Conservation (phyloP, 2,329 filamentous ascomycete genomes). For the Fusarium cicatricum region DNA sequence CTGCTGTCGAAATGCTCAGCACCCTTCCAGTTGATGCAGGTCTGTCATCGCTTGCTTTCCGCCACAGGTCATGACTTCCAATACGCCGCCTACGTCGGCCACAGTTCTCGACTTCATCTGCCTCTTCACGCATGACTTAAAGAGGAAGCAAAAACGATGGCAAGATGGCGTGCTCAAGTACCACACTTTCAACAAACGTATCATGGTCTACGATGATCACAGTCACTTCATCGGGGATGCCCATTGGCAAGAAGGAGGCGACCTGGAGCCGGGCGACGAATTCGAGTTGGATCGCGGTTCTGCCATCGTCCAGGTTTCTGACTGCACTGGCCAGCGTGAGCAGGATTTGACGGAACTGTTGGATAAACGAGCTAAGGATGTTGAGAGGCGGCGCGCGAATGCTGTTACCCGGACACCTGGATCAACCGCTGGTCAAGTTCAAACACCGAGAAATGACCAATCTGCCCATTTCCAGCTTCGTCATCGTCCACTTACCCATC, state of each 20-base stretch:
- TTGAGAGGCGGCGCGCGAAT: constrained; percentile 57
- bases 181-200: constrained; percentile 88
- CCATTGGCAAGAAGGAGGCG: constrained; percentile 76
- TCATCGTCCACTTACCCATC: constrained; percentile 54
- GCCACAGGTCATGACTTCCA: constrained; percentile 27
- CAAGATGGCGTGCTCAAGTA: constrained; percentile 89
- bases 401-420: constrained; percentile 49
- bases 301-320: constrained; percentile 81
- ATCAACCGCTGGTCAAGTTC: constrained; percentile 33
- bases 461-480: constrained; percentile 49
- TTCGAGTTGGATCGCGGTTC: constrained; percentile 78
- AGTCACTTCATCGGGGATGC: constrained; percentile 85
- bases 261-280: constrained; percentile 84
- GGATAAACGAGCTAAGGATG: constrained; percentile 71
- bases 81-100: constrained; percentile 58
- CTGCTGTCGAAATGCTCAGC: constrained; percentile 11
- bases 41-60: background rate
- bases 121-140: constrained; percentile 85
- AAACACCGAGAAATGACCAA: constrained; percentile 32
- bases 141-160: constrained; percentile 90
- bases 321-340: constrained; percentile 74
- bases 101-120: constrained; percentile 83
- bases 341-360: constrained; percentile 82
- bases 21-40: background rate
- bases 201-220: constrained; percentile 88